These are phyloP conservation scores for Haplosporangium gracile DNA, from an alignment of 192 early-diverging fungal species.

Conservation along the genomic window DNA sequence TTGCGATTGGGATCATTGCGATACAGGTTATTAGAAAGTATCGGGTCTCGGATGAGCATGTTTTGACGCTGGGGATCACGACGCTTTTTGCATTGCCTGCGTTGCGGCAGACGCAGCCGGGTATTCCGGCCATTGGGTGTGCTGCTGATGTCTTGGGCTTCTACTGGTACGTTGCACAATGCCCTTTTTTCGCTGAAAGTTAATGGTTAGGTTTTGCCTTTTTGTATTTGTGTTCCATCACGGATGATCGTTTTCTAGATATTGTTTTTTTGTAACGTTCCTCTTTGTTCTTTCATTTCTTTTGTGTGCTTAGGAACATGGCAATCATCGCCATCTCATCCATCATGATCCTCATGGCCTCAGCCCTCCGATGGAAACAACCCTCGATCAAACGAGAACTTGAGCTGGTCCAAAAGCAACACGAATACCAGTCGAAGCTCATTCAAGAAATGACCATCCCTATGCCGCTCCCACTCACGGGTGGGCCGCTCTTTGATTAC, in stretches of 20 bases:
- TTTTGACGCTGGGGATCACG: constrained; percentile 54
- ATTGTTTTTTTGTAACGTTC: neutral
- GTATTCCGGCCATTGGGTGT: constrained; percentile 57
- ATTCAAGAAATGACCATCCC: constrained; percentile 26
- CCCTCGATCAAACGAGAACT: constrained; percentile 27
- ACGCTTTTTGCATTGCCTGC: constrained; percentile 48
- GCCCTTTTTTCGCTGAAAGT: neutral
- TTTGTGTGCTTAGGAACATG: constrained; percentile 53
- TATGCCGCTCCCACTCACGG: constrained; percentile 21
- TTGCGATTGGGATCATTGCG: constrained; percentile 54
- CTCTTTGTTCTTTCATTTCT: neutral
- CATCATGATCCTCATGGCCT: constrained; percentile 53
- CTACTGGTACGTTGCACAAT: constrained; percentile 38
- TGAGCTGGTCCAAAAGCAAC: constrained; percentile 17
- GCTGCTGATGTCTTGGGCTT: constrained; percentile 55
- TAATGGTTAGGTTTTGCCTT: neutral
- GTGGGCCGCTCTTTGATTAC: constrained; percentile 17
- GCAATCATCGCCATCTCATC: constrained; percentile 56
- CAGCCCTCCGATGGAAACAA: constrained; percentile 46
- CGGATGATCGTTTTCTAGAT: neutral
- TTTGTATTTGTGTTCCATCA: neutral
- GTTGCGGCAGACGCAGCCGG: constrained; percentile 47
- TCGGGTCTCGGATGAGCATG: constrained; percentile 52
- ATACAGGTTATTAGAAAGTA: constrained; percentile 53
- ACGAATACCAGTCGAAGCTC: constrained; percentile 23